These are phyloP conservation scores for Teratosphaeriaceae sp. DNA, from an alignment of 2,329 filamentous ascomycete species.

Conservation along the genomic window DNA sequence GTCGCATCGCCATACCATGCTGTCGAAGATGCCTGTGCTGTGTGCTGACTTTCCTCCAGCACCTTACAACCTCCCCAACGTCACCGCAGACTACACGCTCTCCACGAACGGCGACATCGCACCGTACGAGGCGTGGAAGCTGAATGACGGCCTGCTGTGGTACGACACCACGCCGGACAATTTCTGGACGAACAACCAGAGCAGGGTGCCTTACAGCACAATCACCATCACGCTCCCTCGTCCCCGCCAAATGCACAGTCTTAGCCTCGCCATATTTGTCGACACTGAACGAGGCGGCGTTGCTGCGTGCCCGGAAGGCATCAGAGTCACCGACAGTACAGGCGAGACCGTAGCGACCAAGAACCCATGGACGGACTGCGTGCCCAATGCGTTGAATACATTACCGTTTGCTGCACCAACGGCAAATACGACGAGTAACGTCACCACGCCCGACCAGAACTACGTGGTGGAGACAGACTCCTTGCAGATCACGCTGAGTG, in stretches of 20 bases:
- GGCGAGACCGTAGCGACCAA: conserved; percentile 8
- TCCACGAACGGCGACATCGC: conserved; percentile 15
- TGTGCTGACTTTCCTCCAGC: conserved; percentile 1
- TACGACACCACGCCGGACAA: conserved; percentile 35
- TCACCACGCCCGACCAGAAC: conserved; percentile 5
- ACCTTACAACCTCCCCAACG: conserved; percentile 26
- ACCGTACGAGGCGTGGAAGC: conserved; percentile 23
- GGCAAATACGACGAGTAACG: background rate
- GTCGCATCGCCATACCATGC: background rate
- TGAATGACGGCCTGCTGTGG: conserved; percentile 38
- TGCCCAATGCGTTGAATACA: conserved; percentile 13
- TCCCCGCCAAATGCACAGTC: conserved; percentile 12
- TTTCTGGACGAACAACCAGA: conserved; percentile 23
- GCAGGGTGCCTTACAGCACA: conserved; percentile 11
- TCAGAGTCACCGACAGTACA: conserved; percentile 12
- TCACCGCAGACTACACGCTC: conserved; percentile 33
- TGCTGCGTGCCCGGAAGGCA: conserved; percentile 17
- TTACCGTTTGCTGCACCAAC: conserved; percentile 17
- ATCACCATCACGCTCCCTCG: conserved; percentile 15
- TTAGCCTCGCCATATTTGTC: conserved; percentile 27
- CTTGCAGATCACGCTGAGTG: conserved; percentile 13
- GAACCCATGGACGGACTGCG: conserved; percentile 13
- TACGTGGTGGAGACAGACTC: conserved; percentile 13
- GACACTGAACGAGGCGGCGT: conserved; percentile 31
- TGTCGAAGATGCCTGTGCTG: no score